Percentiles rank a stretch among this genome's conserved stretches.
phyloP scores from a whole-genome alignment of 2,329 filamentous ascomycete genomes.

The Diaporthe citrichinensis region DNA sequence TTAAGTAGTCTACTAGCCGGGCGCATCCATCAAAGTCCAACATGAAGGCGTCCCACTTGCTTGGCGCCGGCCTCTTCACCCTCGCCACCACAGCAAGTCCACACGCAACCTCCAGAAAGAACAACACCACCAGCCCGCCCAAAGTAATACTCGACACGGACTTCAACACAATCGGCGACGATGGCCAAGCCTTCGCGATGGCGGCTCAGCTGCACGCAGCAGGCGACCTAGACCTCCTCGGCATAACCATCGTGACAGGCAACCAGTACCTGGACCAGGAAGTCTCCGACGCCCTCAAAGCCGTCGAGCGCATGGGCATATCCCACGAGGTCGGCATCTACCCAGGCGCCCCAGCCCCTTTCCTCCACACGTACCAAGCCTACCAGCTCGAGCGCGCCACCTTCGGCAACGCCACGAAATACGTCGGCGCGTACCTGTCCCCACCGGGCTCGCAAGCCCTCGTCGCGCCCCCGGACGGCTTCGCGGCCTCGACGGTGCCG shows the following conservation, averaged over 20 bases:
- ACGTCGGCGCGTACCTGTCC: neutral
- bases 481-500: neutral
- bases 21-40: too few relatives aligned
- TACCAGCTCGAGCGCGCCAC: slow-evolving; percentile 1
- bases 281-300: neutral
- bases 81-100: neutral
- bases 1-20: neutral
- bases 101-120: neutral
- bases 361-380: slow-evolving; percentile 4
- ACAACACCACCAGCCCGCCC: neutral
- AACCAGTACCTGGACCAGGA: slow-evolving; percentile 12
- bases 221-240: neutral
- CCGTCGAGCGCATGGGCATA: slow-evolving; percentile 10
- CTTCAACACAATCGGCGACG: slow-evolving; percentile 31
- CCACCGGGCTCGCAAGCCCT: neutral
- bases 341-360: neutral
- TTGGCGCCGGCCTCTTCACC: neutral
- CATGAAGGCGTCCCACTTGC: neutral
- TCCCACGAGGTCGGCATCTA: neutral
- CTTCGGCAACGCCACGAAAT: neutral
- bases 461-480: neutral
- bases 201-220: slow-evolving; percentile 13
- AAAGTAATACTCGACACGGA: slow-evolving; percentile 17
- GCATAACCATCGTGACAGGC: neutral
- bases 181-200: slow-evolving; percentile 28